phyloP scores from a whole-genome alignment of 1,139 yeast species.

The Spathaspora sp. region DNA sequence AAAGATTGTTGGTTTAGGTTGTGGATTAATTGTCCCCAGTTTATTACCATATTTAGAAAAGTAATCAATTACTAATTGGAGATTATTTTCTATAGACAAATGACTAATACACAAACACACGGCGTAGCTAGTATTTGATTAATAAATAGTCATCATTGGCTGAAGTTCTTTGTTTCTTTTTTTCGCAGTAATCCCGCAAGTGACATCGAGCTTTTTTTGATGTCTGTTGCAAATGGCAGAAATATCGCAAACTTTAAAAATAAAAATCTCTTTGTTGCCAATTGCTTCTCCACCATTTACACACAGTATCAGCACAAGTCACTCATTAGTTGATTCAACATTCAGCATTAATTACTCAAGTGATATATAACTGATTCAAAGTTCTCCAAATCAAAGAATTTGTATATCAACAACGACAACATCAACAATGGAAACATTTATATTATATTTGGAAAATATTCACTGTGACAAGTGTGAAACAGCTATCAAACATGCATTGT shows the following conservation, averaged over 20 bases:
- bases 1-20: constrained; percentile 49
- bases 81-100: background rate
- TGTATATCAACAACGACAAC: background rate
- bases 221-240: background rate
- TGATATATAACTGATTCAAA: background rate
- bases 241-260: constrained; percentile 1
- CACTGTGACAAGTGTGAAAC: constrained; percentile 54
- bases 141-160: background rate
- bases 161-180: background rate
- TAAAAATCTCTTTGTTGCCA: background rate
- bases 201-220: background rate
- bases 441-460: constrained; percentile 38
- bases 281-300: background rate
- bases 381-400: background rate
- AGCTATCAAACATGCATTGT: constrained; percentile 23
- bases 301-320: background rate
- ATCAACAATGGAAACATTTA: constrained; percentile 26
- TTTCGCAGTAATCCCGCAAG: constrained; percentile 2
- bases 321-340: background rate
- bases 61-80: background rate
- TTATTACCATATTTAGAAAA: constrained; percentile 9
- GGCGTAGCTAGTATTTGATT: background rate
- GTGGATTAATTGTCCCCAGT: constrained; percentile 46
- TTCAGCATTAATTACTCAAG: background rate
- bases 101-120: background rate